Evolutionary conservation across 371 early-diverging fungal genomes (phyloP).

Genomic region (Mucor lusitanicus): DNA sequence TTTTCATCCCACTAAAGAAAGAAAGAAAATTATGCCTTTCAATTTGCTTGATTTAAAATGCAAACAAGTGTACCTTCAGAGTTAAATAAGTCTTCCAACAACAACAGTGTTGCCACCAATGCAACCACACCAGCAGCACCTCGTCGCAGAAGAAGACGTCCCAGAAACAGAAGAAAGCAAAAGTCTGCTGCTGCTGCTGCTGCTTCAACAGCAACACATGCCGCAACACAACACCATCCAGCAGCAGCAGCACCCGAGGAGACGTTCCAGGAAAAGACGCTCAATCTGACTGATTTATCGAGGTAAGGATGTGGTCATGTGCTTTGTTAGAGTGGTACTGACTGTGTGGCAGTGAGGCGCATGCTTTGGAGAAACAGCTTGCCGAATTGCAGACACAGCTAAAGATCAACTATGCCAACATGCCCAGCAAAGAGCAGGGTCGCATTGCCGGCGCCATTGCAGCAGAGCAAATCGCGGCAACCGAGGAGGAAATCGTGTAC

Average conservation of each 20-base stretch:
- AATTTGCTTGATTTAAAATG: slow-evolving; percentile 12
- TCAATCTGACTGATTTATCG: slow-evolving; percentile 7
- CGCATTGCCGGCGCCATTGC: slow-evolving; percentile 33
- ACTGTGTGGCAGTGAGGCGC: slow-evolving; percentile 39
- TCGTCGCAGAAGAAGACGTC: slow-evolving; percentile 34
- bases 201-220: neutral
- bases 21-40: slow-evolving; percentile 14
- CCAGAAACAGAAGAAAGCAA: slow-evolving; percentile 29
- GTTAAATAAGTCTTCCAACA: slow-evolving; percentile 9
- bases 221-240: neutral
- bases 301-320: neutral
- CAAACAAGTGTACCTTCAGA: slow-evolving; percentile 15
- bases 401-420: slow-evolving; percentile 38
- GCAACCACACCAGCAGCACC: slow-evolving; percentile 2
- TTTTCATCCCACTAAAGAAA: neutral
- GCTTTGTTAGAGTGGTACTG: neutral
- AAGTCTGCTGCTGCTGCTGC: neutral
- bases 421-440: slow-evolving; percentile 41
- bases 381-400: slow-evolving; percentile 44
- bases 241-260: neutral
- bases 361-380: slow-evolving; percentile 52
- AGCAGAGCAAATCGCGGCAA: slow-evolving; percentile 42
- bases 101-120: neutral
- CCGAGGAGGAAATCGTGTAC: slow-evolving; percentile 50
- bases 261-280: neutral